Conservation (phyloP, 805 yeast species). For the Yarrowia divulgata region DNA sequence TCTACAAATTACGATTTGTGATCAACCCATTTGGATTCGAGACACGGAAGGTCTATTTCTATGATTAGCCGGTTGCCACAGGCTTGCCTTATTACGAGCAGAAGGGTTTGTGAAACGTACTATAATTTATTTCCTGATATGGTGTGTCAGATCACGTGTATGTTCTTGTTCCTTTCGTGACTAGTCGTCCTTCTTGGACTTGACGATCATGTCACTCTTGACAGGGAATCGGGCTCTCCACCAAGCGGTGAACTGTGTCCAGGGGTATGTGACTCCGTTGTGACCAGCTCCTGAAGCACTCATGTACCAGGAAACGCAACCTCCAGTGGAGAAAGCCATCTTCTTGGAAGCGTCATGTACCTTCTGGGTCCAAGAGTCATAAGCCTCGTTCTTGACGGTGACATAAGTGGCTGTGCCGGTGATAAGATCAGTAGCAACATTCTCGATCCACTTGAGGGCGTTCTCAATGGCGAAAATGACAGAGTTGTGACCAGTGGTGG, state of each 20-base stretch:
- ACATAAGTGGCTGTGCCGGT: conserved; percentile 38
- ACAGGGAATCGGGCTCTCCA: conserved; percentile 40
- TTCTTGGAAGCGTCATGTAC: conserved; percentile 39
- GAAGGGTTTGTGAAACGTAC: background rate
- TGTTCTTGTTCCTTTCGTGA: too few species aligned
- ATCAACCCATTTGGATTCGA: background rate
- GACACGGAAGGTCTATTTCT: background rate
- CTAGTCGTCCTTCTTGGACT: conserved; percentile 20
- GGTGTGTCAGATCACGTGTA: background rate
- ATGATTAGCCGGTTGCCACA: background rate
- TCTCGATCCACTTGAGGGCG: conserved; percentile 41
- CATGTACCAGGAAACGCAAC: conserved; percentile 43
- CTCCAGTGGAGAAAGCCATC: conserved; percentile 41
- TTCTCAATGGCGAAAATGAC: conserved; percentile 42
- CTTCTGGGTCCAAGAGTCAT: conserved; percentile 40
- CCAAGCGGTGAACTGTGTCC: conserved; percentile 42
- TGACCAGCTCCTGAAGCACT: conserved; percentile 38
- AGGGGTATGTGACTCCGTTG: conserved; percentile 42
- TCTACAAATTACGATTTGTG: background rate
- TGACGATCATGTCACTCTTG: conserved; percentile 7
- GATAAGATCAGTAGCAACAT: conserved; percentile 37
- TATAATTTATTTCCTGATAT: background rate
- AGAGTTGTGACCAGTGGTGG: conserved; percentile 43
- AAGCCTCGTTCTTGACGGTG: conserved; percentile 41
- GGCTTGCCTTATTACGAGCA: background rate